These are phyloP conservation scores for Torulaspora gathmanii DNA, from an alignment of 805 yeast genomes.

Conservation along the genomic window DNA sequence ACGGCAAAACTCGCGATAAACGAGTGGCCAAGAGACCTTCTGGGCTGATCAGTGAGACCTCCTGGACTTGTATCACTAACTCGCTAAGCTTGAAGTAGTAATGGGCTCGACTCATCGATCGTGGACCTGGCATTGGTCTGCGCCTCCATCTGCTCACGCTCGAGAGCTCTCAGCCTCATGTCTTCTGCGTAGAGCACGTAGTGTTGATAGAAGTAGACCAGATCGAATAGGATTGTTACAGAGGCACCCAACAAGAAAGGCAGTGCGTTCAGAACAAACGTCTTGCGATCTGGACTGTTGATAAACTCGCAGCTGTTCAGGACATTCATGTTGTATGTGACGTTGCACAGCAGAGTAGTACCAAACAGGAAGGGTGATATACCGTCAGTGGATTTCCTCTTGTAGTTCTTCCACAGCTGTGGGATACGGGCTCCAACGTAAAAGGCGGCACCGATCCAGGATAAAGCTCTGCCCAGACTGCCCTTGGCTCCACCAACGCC, in stretches of 20 bases:
- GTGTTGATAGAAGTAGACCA: constrained; percentile 60
- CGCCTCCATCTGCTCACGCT: constrained; percentile 15
- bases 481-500: constrained; percentile 15
- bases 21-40: no score
- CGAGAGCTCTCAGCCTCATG: constrained; percentile 27
- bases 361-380: constrained; percentile 74
- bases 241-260: constrained; percentile 83
- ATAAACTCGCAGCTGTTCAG: constrained; percentile 56
- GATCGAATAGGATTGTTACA: constrained; percentile 78
- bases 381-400: constrained; percentile 80
- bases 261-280: constrained; percentile 60
- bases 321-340: constrained; percentile 72
- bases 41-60: background rate
- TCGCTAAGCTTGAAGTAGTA: background rate
- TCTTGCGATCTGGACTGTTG: constrained; percentile 35
- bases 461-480: constrained; percentile 45
- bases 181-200: constrained; percentile 34
- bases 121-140: background rate
- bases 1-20: no score
- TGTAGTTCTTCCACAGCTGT: constrained; percentile 70
- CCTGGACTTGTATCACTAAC: background rate
- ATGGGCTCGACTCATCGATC: constrained; percentile 5
- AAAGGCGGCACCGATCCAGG: constrained; percentile 76
- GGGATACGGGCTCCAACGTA: constrained; percentile 81
- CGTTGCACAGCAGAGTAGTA: constrained; percentile 74